phyloP scores from a whole-genome alignment of 2,329 filamentous ascomycete genomes.

The Ophiostoma quercus region DNA sequence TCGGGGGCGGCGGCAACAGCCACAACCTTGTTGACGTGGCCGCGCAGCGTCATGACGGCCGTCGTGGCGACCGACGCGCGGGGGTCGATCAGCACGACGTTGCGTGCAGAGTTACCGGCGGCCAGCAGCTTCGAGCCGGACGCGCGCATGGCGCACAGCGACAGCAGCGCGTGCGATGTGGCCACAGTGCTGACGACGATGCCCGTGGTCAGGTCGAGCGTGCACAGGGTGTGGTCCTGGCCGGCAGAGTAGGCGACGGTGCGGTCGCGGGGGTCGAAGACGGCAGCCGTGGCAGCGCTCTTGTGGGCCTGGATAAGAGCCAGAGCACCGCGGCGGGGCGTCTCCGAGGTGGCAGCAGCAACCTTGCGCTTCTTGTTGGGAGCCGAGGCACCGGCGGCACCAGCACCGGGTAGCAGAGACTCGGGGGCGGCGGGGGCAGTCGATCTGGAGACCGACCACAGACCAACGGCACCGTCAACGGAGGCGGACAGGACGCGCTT shows the following conservation, averaged over 20 bases:
- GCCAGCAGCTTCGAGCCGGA: slow-evolving; percentile 43
- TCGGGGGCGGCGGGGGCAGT: slow-evolving; percentile 58
- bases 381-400: slow-evolving; percentile 33
- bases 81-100: slow-evolving; percentile 91
- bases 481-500: slow-evolving; percentile 81
- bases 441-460: slow-evolving; percentile 68
- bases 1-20: slow-evolving; percentile 49
- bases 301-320: slow-evolving; percentile 67
- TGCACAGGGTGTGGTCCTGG: slow-evolving; percentile 84
- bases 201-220: slow-evolving; percentile 81
- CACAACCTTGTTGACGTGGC: slow-evolving; percentile 71
- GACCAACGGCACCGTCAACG: slow-evolving; percentile 73
- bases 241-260: slow-evolving; percentile 90
- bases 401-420: slow-evolving; percentile 60
- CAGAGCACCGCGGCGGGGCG: slow-evolving; percentile 71
- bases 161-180: slow-evolving; percentile 77
- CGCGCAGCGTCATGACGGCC: slow-evolving; percentile 82
- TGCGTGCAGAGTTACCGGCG: slow-evolving; percentile 75
- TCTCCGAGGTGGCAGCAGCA: slow-evolving; percentile 41
- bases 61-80: slow-evolving; percentile 70
- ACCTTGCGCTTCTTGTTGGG: slow-evolving; percentile 72
- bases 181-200: slow-evolving; percentile 74
- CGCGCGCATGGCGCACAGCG: slow-evolving; percentile 63
- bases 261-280: slow-evolving; percentile 77
- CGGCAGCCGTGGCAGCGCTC: slow-evolving; percentile 63